Evolutionary conservation across 495 filamentous ascomycete genomes (phyloP), one percentile per base, ranked within the genome.

Genomic region (Daldinia loculata): DNA sequence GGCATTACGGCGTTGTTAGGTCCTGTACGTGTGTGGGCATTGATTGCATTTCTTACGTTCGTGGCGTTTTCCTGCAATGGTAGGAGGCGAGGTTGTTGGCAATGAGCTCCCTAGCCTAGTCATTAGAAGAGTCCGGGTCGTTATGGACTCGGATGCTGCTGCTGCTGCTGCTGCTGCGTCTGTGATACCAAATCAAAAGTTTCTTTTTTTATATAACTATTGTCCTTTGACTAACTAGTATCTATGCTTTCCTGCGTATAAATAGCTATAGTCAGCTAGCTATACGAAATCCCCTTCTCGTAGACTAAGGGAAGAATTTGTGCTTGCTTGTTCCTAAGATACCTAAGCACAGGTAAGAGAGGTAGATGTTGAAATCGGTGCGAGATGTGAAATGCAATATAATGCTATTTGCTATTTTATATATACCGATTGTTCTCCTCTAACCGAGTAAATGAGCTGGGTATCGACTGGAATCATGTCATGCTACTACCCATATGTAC

Each of bases 111-210:
- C 32, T 34, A 34, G 2, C 32, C 32, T 32, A 32, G 55, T 57
- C 12, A 22, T 48, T 48, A 24, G 43, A 48, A 48, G 19, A 24
- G 19, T 9, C 4, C 26, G 50, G 12, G 24, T 53, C 14, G 50
- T n/a, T 53, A n/a, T 27, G 6, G 26, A 36, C 34, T 36, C 12
- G 34, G n/a, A n/a, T n/a, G n/a, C n/a, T n/a, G n/a, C n/a, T n/a
- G n/a, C n/a, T n/a, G 30, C 7, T 32, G 0, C 30, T 34, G 24
- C 22, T 29, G 7, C 17, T 51, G 15, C 29, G 52, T 60, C 19
- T 57, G 61, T 67, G 69, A 71, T 71, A 71, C 69, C 69, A 71
- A 63, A 56, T 67, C 53, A 63, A 63, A 71, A 61, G 43, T 63
- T 48, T 24, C 32, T 26, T 61, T 57, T 57, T 63, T 52, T 57